Conservation (phyloP, 1,139 yeast genomes). For the Nakaseomyces nivariensis region DNA sequence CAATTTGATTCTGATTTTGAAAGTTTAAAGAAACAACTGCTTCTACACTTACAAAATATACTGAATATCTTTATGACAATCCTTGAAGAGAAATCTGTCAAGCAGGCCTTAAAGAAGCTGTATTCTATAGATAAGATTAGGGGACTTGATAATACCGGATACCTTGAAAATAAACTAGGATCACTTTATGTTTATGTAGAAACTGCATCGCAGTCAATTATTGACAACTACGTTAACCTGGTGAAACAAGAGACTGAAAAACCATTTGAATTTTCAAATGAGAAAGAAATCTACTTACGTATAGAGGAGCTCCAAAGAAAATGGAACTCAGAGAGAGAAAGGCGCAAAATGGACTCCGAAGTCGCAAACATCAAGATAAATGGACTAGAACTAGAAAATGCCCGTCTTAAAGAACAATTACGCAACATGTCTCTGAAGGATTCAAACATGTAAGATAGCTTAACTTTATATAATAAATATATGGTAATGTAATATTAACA, state of each 20-base stretch:
- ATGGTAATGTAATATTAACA: neutral
- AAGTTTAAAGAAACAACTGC: slow-evolving; percentile 22
- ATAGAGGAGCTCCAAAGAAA: slow-evolving; percentile 52
- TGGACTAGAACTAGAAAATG: slow-evolving; percentile 49
- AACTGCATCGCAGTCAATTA: slow-evolving; percentile 48
- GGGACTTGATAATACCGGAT: slow-evolving; percentile 25
- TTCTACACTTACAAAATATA: slow-evolving; percentile 35
- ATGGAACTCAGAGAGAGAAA: slow-evolving; percentile 65
- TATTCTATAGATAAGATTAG: slow-evolving; percentile 33
- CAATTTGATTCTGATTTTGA: slow-evolving; percentile 12
- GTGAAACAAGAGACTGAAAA: slow-evolving; percentile 6
- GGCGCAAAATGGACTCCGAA: slow-evolving; percentile 48
- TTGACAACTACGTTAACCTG: slow-evolving; percentile 44
- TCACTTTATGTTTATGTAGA: slow-evolving; percentile 49
- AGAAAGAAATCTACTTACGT: slow-evolving; percentile 34
- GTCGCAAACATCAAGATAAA: slow-evolving; percentile 44
- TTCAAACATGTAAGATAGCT: neutral
- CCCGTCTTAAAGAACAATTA: slow-evolving; percentile 31
- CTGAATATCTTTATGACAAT: slow-evolving; percentile 43
- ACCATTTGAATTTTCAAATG: slow-evolving; percentile 13
- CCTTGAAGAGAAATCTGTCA: slow-evolving; percentile 48
- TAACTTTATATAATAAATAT: too few species aligned
- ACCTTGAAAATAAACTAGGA: slow-evolving; percentile 40
- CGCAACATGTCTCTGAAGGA: slow-evolving; percentile 7
- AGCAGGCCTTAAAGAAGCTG: slow-evolving; percentile 46